phyloP scores from a whole-genome alignment of 495 filamentous ascomycete species.

The Xylaria bambusicola region DNA sequence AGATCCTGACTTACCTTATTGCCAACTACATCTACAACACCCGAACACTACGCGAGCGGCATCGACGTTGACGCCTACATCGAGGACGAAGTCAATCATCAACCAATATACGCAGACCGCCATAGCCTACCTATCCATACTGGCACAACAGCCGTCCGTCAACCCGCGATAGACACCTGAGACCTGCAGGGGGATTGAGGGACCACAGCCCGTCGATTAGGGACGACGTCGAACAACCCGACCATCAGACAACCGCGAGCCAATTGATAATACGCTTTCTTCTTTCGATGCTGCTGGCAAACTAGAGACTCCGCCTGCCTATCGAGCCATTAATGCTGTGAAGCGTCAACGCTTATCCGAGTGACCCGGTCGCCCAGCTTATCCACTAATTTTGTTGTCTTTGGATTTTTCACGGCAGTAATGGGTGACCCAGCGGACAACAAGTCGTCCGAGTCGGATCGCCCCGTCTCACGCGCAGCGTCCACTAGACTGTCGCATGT shows the following conservation, averaged over 20 bases:
- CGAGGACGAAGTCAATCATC: too few species aligned
- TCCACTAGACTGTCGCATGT: conserved; percentile 34
- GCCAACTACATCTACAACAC: too few species aligned
- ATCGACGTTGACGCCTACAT: too few species aligned
- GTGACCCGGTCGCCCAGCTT: conserved; percentile 16
- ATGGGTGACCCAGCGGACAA: conserved; percentile 38
- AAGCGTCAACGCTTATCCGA: conserved; percentile 24
- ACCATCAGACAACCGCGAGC: background rate
- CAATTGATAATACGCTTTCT: background rate
- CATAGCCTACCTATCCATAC: too few species aligned
- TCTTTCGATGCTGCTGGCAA: conserved; percentile 28
- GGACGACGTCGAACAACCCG: background rate
- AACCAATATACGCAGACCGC: too few species aligned
- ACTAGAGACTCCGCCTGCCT: conserved; percentile 25
- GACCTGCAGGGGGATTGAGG: too few species aligned
- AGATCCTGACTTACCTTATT: conserved; percentile 17
- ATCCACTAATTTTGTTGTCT: too few species aligned
- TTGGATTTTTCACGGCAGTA: too few species aligned
- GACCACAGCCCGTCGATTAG: background rate
- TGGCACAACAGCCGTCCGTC: too few species aligned
- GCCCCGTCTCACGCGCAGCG: conserved; percentile 38
- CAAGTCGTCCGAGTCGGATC: conserved; percentile 37
- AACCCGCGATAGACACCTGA: too few species aligned
- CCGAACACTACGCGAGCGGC: too few species aligned
- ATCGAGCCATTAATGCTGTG: conserved; percentile 37